These are phyloP conservation scores for Vickermania spadyakhi DNA, from an alignment of 208 protist genomes.

Conservation along the genomic window DNA sequence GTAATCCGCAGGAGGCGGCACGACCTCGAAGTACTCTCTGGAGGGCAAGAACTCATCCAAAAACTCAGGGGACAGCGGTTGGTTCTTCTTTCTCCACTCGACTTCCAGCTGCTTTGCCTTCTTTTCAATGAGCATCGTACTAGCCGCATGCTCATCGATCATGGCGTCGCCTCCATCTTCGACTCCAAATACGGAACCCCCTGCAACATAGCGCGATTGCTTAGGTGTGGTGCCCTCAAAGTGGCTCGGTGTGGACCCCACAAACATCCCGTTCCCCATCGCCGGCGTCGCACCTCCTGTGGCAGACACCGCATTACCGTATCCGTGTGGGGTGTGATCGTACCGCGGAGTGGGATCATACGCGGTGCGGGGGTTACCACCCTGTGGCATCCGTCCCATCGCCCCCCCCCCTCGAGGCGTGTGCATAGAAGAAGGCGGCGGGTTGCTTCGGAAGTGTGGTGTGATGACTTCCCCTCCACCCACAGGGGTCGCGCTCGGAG, in stretches of 20 bases:
- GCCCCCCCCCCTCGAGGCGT: conserved; percentile 6
- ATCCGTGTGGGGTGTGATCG: not conserved
- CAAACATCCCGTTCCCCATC: conserved; percentile 22
- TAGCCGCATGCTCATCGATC: conserved; percentile 43
- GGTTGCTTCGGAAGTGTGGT: conserved; percentile 20
- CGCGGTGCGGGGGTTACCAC: conserved; percentile 4
- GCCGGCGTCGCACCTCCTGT: conserved; percentile 31
- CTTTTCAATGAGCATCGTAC: conserved; percentile 58
- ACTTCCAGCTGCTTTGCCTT: conserved; percentile 68
- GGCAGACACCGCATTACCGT: not conserved
- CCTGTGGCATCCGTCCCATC: conserved; percentile 11
- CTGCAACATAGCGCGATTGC: conserved; percentile 63
- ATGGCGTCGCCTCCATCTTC: not conserved
- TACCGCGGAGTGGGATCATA: conserved; percentile 25
- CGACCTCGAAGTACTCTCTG: conserved; percentile 59
- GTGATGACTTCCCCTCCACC: conserved; percentile 36
- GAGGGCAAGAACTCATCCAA: conserved; percentile 58
- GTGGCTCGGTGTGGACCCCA: conserved; percentile 79
- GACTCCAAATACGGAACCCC: not conserved
- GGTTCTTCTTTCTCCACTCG: conserved; percentile 81
- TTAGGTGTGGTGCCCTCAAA: conserved; percentile 77
- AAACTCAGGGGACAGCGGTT: conserved; percentile 72
- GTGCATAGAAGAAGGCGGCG: conserved; percentile 27
- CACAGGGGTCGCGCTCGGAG: conserved; percentile 38
- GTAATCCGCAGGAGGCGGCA: conserved; percentile 70